Conservation (phyloP, 768 basidiomycete species). For the Termitomyces sp. region DNA sequence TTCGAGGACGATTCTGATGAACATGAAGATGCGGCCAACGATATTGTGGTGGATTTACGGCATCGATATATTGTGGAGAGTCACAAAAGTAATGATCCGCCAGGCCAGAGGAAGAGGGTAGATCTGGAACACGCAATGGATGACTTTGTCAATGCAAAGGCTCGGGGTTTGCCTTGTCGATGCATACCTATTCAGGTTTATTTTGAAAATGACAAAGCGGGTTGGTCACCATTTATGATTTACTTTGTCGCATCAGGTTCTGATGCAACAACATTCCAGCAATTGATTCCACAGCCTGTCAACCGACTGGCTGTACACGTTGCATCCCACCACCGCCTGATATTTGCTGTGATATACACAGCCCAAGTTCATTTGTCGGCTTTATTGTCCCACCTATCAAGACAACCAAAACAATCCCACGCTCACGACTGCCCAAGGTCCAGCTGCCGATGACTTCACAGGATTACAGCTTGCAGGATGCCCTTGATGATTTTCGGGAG, state of each 20-base stretch:
- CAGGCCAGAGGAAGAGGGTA: neutral
- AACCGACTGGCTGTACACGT: no score
- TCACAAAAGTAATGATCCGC: neutral
- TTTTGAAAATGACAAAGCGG: conserved; percentile 1
- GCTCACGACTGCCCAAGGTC: no score
- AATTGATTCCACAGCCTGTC: neutral
- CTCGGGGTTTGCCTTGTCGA: neutral
- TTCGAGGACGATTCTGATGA: no score
- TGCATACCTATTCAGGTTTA: neutral
- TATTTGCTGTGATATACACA: no score
- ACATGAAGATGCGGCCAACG: neutral
- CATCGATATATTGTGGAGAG: neutral
- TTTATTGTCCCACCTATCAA: no score
- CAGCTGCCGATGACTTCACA: no score
- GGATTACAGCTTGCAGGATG: no score
- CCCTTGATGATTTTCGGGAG: no score
- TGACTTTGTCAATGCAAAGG: neutral
- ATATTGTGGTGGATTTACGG: neutral
- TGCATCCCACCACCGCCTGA: no score
- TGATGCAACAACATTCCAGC: neutral
- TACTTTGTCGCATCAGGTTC: neutral
- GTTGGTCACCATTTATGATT: neutral
- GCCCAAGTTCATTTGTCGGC: no score
- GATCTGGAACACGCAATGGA: neutral
- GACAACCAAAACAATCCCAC: no score